Evolutionary conservation across 2,329 filamentous ascomycete genomes (phyloP), one percentile per base, ranked within the genome.

Genomic region (Colletotrichum spinosum): DNA sequence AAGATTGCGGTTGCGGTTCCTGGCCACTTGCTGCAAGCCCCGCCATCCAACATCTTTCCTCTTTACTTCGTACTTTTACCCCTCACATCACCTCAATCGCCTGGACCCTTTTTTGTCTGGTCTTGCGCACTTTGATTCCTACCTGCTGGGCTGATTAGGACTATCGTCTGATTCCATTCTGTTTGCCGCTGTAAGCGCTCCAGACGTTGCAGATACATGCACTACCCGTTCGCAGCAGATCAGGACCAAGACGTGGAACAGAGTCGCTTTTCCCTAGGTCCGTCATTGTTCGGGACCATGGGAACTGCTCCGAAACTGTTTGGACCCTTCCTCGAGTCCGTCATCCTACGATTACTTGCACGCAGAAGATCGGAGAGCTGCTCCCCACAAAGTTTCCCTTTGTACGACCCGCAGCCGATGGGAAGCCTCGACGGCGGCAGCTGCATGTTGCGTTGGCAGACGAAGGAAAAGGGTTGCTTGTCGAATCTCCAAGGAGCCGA

Each of bases 381-480:
- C 49, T 67, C 66, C 66, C 58, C 62, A 63, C 67, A 69, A 48
- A 42, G 52, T 62, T 51, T 56, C 52, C 35, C 48, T 53, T 11
- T 44, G 53, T 46, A 53, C 42, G 63, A 63, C 55, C 65, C 65
- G 66, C 67, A 68, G 57, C 54, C 56, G 61, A 54, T 44, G 55
- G 51, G 55, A 67, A 55, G 61, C 63, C 51, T 60, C 56, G 35
- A 33, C 50, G 57, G 17, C 56, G 45, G 38, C 56, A 59, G 49
- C 68, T 69, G 68, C 68, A 68, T 63, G 67, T 55, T 69, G 66
- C 57, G 68, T 56, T 69, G 68, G 68, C 68, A 69, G 60, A 38
- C 25, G 25, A 25, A 25, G 52, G 41, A 45, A 38, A 46, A 51
- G 42, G 54, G 58, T 60, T 62, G 62, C 66, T 55, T 67, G 54